phyloP scores from a whole-genome alignment of 805 yeast species.

The Wickerhamomyces pijperi region DNA sequence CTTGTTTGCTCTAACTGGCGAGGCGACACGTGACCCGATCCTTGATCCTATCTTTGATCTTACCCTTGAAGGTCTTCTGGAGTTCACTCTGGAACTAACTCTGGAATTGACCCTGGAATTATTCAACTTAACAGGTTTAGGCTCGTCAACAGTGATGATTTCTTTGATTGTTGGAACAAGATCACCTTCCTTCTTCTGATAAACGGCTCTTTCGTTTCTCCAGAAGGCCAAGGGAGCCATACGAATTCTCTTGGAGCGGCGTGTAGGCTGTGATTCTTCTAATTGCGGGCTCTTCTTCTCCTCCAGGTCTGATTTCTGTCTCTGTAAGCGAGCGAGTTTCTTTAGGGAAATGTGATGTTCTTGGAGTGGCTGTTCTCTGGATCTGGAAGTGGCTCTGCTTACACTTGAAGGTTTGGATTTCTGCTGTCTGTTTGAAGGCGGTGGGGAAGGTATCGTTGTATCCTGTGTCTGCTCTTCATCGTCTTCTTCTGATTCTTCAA shows the following conservation, averaged over 20 bases:
- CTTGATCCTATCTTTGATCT: constrained; percentile 7
- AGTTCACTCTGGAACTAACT: constrained; percentile 7
- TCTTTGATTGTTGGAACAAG: constrained; percentile 47
- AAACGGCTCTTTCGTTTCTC: constrained; percentile 72
- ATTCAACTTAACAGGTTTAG: not conserved
- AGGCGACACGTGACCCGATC: constrained; percentile 1
- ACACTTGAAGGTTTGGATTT: not conserved
- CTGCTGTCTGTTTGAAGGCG: not conserved
- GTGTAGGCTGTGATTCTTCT: constrained; percentile 24
- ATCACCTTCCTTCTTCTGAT: constrained; percentile 27
- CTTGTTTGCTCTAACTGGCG: not conserved
- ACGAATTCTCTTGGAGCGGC: constrained; percentile 57
- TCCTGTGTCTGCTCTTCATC: not conserved
- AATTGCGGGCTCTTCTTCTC: not conserved
- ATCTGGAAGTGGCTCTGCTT: not conserved
- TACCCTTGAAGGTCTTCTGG: constrained; percentile 5
- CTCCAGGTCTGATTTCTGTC: not conserved
- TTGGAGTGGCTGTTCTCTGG: constrained; percentile 2
- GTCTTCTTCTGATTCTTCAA: not conserved
- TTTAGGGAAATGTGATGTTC: constrained; percentile 11
- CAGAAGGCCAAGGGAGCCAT: constrained; percentile 72
- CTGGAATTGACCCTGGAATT: constrained; percentile 9
- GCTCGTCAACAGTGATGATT: constrained; percentile 33
- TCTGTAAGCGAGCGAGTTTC: constrained; percentile 11
- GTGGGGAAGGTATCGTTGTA: not conserved